phyloP scores from a whole-genome alignment of 805 yeast species.

The Candida sphagnicola region DNA sequence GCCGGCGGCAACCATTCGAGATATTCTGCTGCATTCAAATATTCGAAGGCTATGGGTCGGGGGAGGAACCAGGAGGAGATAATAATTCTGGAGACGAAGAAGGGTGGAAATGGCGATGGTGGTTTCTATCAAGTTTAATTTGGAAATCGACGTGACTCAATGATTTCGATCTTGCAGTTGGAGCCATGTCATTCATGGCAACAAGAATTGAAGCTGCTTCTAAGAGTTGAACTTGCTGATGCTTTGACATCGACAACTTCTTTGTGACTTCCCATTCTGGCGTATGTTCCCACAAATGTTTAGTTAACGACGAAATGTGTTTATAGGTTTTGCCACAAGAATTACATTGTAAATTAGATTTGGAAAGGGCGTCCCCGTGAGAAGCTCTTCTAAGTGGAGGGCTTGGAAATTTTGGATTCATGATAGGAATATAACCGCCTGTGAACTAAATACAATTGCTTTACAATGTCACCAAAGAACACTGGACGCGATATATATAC shows the following conservation, averaged over 20 bases:
- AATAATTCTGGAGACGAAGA: not conserved
- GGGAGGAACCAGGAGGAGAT: not conserved
- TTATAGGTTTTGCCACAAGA: constrained; percentile 84
- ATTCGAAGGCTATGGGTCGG: not conserved
- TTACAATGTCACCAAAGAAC: no score
- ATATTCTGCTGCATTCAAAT: no score
- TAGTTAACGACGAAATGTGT: constrained; percentile 82
- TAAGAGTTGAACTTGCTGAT: constrained; percentile 79
- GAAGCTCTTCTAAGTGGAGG: not conserved
- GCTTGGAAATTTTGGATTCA: not conserved
- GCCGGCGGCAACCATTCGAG: no score
- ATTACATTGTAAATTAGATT: not conserved
- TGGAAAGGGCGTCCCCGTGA: not conserved
- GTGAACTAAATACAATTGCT: no score
- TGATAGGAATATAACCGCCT: not conserved
- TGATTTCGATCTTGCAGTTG: constrained; percentile 1
- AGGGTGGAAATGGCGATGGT: not conserved
- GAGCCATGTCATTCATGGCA: constrained; percentile 53
- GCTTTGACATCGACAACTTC: constrained; percentile 75
- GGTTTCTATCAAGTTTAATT: not conserved
- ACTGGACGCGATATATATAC: no score
- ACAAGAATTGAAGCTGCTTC: constrained; percentile 78
- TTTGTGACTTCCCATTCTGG: constrained; percentile 92
- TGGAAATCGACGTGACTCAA: not conserved
- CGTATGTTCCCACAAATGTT: constrained; percentile 91